Base-by-base conservation (phyloP, 768 basidiomycete species). In the Phylloporus arenicola region DNA sequence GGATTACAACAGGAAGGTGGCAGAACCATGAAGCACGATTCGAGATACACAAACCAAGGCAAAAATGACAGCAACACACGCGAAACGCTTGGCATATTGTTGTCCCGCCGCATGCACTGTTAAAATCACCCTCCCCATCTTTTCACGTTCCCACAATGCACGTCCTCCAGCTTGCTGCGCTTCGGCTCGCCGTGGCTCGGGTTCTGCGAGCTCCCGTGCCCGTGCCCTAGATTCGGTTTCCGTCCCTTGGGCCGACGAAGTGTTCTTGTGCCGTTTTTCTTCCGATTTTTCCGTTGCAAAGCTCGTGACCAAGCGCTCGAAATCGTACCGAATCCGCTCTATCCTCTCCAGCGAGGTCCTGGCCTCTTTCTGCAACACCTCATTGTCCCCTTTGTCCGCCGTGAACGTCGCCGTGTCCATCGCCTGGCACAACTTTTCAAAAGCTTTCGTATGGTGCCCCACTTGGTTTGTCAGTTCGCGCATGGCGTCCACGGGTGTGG, bases 381-480 rank as follows among this genome's bases (percentile, higher is more conserved):
- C 56, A 40, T 59, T 67, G 6, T 68, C 70, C 57, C 70, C 71
- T 44, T 71, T 70, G 47, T 75, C 75, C 44, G 72, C 69, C 9
- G 52, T 52, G 8, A 68, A 58, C 34, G 71, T 68, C 7, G 74
- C 71, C 20, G 66, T 68, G 51, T 71, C 64, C 63, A 75, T 75
- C 47, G 75, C 74, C 9, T 61, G 57, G 49, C 72, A 67, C 9
- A 82, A 60, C 2, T 60, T 60, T 17, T 61, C 62, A 53, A 80
- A 62, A 50, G 79, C 75, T 41, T 70, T 64, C 24, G 71, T 62
- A 52, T 76, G 73, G 30, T 69, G 67, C 45, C 68, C 61, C 16
- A 71, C 67, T 58, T 75, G 73, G 46, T 70, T 71, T 43, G 69
- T 67, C 3, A 79, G 62, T 38, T 78, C 77, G 16, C 70, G 67